A percentile compares a stretch with the other conserved stretches of the same genome.
phyloP scores from a whole-genome alignment of 179 eudicot genomes.

The Beta corolliflora region DNA sequence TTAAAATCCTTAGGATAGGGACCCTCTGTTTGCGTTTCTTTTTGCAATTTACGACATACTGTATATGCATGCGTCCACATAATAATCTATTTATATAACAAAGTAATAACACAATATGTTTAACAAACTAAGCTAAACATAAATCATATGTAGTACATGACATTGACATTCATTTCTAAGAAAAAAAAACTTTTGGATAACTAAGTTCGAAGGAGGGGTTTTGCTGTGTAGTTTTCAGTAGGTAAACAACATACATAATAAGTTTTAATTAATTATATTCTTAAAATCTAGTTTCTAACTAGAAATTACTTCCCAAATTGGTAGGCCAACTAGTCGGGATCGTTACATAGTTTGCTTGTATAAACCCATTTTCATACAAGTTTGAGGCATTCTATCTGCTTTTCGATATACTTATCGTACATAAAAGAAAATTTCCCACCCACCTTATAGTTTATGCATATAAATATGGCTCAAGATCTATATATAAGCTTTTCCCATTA shows the following conservation, averaged over 20 bases:
- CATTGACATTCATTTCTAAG: neutral
- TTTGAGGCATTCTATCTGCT: conserved; percentile 10
- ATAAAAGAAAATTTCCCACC: conserved; percentile 11
- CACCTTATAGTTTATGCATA: conserved; percentile 16
- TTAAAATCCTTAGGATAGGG: conserved; percentile 24
- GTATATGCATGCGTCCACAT: conserved; percentile 2
- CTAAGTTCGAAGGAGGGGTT: neutral
- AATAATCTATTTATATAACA: neutral
- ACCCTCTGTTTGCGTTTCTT: conserved; percentile 18
- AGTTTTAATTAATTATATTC: neutral
- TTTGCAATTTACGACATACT: neutral
- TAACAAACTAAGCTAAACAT: neutral
- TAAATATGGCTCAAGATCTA: neutral
- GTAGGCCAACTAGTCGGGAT: conserved; percentile 28
- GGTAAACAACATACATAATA: conserved; percentile 27
- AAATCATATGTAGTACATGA: conserved; percentile 4
- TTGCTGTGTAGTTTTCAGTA: conserved; percentile 5
- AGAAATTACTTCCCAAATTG: conserved; percentile 18
- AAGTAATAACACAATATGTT: neutral
- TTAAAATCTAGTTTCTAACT: conserved; percentile 17
- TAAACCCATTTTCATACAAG: neutral
- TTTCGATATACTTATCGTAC: neutral
- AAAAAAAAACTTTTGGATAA: neutral
- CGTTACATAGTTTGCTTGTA: conserved; percentile 20
- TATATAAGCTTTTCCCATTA: neutral